Evolutionary conservation across 2,329 filamentous ascomycete genomes (phyloP), one percentile per base, ranked within the genome.

Genomic region (Alternaria burnsii): DNA sequence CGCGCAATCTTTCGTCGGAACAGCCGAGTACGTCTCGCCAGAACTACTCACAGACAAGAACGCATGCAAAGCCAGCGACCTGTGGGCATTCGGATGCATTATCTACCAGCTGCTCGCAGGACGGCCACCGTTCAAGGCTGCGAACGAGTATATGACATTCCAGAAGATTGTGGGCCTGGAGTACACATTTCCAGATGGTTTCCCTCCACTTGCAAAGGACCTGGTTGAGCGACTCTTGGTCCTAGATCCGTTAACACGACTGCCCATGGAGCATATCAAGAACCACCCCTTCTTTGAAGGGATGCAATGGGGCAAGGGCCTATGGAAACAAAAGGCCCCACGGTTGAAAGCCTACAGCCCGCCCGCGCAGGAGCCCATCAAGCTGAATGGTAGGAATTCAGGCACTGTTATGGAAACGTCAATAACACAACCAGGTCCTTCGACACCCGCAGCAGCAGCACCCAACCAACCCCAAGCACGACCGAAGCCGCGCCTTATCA

Each of bases 11-110:
- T 99, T 99, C 76, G 95, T 99, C 42, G 95, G 95, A 38, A 99
- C 95, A 0, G 95, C 95, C 11, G 95, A 99, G 78, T 99, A 99
- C 73, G 95, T 99, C 69, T 98, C 95, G 74, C 95, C 95, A 0
- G 95, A 99, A 78, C 85, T 99, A n/a, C 84, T 99, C 55, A 97
- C 92, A 30, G 93, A 97, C 74, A 98, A 98, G 82, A 96, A 92
- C 72, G 95, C 94, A 20, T 97, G 94, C 83, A 99, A 98, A 81
- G 92, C 94, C 43, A 98, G 95, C 78, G 95, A 99, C 80, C 80
- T 99, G 51, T 99, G 95, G 95, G 95, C 95, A 3, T 99, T 97
- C 82, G 95, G 95, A 10, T 99, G 95, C 81, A 99, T 99, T 70
- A 89, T 99, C 65, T 99, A 97, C 78, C 95, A 99, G 78, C 86